These are phyloP conservation scores for Colletotrichum godetiae DNA, from an alignment of 2,329 filamentous ascomycete genomes.

Conservation along the genomic window DNA sequence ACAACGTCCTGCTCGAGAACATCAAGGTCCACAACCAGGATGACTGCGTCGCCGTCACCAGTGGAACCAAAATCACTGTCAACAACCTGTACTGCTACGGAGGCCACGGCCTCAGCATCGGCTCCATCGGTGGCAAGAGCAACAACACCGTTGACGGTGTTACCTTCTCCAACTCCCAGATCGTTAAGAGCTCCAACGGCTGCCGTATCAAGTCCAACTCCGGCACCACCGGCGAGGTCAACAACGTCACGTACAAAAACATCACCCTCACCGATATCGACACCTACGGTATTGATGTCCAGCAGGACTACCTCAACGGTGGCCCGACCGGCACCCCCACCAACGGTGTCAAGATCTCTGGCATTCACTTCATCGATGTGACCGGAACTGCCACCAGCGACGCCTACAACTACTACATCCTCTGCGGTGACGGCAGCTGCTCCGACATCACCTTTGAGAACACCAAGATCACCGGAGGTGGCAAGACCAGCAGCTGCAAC, in stretches of 20 bases:
- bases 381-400: slow-evolving; percentile 7
- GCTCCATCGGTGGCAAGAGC: slow-evolving; percentile 52
- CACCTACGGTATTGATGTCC: slow-evolving; percentile 31
- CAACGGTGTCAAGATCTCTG: slow-evolving; percentile 26
- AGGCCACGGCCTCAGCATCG: slow-evolving; percentile 59
- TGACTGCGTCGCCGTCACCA: slow-evolving; percentile 58
- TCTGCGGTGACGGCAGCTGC: slow-evolving; percentile 33
- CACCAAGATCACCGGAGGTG: slow-evolving; percentile 30
- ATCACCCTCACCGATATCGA: slow-evolving; percentile 39
- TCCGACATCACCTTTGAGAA: slow-evolving; percentile 29
- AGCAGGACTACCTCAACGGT: slow-evolving; percentile 36
- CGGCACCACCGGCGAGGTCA: slow-evolving; percentile 49
- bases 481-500: slow-evolving; percentile 27
- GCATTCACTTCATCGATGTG: slow-evolving; percentile 27
- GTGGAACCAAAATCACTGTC: slow-evolving; percentile 52
- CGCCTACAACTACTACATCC: slow-evolving; percentile 33
- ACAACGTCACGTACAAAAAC: slow-evolving; percentile 53
- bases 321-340: slow-evolving; percentile 30
- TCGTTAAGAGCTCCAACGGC: slow-evolving; percentile 56
- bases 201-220: slow-evolving; percentile 59
- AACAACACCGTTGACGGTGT: slow-evolving; percentile 56
- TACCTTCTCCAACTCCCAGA: slow-evolving; percentile 51
- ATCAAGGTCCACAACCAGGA: slow-evolving; percentile 53
- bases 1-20: slow-evolving; percentile 49
- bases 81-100: slow-evolving; percentile 55